Percentiles rank a stretch among this genome's conserved stretches.
Evolutionary conservation across 2,329 filamentous ascomycete species (phyloP).

Genomic region (Mariannaea sp.): DNA sequence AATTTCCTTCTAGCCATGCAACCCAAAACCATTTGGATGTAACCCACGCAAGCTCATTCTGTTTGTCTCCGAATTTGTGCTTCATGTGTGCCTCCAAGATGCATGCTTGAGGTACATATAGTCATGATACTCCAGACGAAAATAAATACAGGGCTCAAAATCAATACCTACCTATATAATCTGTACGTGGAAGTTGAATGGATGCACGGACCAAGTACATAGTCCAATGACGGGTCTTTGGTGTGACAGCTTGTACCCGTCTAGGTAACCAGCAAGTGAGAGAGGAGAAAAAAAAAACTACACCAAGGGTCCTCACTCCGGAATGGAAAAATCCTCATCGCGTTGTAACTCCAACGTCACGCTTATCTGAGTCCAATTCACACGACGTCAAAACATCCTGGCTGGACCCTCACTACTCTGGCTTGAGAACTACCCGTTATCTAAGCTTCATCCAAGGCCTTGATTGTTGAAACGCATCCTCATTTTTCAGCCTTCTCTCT

Average conservation of each 20-base stretch:
- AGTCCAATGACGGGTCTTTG: background rate
- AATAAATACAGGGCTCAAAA: background rate
- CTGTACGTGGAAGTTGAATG: background rate
- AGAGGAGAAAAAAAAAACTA: slow-evolving; percentile 3
- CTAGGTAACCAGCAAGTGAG: background rate
- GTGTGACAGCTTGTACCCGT: background rate
- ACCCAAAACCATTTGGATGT: background rate
- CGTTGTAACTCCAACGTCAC: slow-evolving; percentile 9
- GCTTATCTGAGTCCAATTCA: background rate
- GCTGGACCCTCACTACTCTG: background rate
- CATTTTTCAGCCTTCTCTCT: slow-evolving; percentile 2
- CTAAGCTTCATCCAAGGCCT: too few relatives aligned
- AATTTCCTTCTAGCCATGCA: background rate
- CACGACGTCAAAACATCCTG: background rate
- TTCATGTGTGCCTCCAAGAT: background rate
- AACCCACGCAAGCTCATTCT: background rate
- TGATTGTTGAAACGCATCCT: too few relatives aligned
- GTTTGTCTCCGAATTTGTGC: background rate
- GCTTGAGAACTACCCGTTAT: background rate
- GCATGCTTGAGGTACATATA: too few relatives aligned
- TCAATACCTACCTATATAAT: too few relatives aligned
- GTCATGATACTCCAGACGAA: too few relatives aligned
- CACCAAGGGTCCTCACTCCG: background rate
- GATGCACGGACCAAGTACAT: slow-evolving; percentile 7
- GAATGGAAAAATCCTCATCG: slow-evolving; percentile 15